A percentile compares a stretch with the other conserved stretches of the same genome.
phyloP scores from a whole-genome alignment of 2,329 filamentous ascomycete species.

The Alternaria viburni region DNA sequence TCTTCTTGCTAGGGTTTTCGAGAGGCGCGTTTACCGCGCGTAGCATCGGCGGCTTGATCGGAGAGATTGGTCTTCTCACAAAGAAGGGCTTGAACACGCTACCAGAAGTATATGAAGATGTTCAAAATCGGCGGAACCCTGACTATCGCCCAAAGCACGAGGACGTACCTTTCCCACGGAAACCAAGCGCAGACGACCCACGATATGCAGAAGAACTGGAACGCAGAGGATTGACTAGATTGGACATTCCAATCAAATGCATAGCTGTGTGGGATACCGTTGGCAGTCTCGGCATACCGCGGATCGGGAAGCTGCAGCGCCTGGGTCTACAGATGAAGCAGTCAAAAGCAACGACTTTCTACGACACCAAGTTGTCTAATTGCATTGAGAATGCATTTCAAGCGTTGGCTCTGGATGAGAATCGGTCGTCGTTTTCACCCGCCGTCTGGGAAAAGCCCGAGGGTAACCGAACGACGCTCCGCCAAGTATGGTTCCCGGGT shows the following conservation, averaged over 20 bases:
- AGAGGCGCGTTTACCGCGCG: conserved; percentile 56
- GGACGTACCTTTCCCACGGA: conserved; percentile 55
- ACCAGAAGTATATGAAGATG: conserved; percentile 55
- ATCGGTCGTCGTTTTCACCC: conserved; percentile 57
- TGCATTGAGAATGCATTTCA: conserved; percentile 63
- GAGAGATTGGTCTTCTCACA: conserved; percentile 56
- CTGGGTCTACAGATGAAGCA: conserved; percentile 45
- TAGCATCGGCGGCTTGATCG: conserved; percentile 52
- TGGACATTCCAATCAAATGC: conserved; percentile 50
- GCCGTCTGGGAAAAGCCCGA: conserved; percentile 60
- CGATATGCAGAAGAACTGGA: conserved; percentile 53
- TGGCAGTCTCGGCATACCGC: conserved; percentile 53
- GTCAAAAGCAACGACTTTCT: conserved; percentile 52
- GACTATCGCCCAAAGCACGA: conserved; percentile 54
- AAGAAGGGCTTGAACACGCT: conserved; percentile 54
- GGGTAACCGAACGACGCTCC: conserved; percentile 53
- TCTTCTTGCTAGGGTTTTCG: conserved; percentile 57
- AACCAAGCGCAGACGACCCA: conserved; percentile 53
- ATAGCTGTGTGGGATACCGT: conserved; percentile 61
- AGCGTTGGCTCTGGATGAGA: conserved; percentile 62
- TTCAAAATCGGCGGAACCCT: conserved; percentile 52
- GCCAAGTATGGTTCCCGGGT: conserved; percentile 65
- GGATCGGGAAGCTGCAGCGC: conserved; percentile 50
- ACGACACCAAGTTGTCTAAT: conserved; percentile 54
- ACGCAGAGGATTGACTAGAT: conserved; percentile 40